phyloP scores from a whole-genome alignment of 2,329 filamentous ascomycete species.

The Colletotrichum limetticola region DNA sequence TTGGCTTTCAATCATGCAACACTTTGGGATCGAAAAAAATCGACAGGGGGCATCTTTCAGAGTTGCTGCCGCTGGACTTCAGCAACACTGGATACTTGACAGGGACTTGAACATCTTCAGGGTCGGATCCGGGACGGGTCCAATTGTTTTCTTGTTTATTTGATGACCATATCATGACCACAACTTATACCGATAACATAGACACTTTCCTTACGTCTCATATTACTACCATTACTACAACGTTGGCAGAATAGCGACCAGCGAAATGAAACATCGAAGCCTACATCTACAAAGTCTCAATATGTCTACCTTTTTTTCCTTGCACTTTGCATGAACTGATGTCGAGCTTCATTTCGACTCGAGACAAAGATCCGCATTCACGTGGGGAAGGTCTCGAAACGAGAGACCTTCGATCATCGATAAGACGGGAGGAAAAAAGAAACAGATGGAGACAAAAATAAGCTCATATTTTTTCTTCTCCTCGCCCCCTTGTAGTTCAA shows the following conservation, averaged over 20 bases:
- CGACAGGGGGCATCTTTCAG: not conserved
- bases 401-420: not conserved
- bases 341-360: not conserved
- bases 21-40: not conserved
- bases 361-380: not conserved
- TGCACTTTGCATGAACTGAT: not conserved
- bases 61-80: conserved; percentile 20
- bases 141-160: not conserved
- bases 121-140: not conserved
- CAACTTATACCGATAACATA: conserved; percentile 24
- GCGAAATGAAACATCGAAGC: not conserved
- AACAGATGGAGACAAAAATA: conserved; percentile 1
- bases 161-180: conserved; percentile 28
- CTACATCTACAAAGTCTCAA: not conserved
- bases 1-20: not conserved
- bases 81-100: conserved; percentile 9
- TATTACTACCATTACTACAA: not conserved
- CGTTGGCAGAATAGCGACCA: not conserved
- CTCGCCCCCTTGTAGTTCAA: not conserved
- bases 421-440: not conserved
- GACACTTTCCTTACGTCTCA: not conserved
- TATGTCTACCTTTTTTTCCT: not conserved
- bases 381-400: not conserved
- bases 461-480: not conserved
- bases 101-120: conserved; percentile 18